Base-by-base conservation (phyloP, 768 basidiomycete genomes). In the Nidularia sp. region DNA sequence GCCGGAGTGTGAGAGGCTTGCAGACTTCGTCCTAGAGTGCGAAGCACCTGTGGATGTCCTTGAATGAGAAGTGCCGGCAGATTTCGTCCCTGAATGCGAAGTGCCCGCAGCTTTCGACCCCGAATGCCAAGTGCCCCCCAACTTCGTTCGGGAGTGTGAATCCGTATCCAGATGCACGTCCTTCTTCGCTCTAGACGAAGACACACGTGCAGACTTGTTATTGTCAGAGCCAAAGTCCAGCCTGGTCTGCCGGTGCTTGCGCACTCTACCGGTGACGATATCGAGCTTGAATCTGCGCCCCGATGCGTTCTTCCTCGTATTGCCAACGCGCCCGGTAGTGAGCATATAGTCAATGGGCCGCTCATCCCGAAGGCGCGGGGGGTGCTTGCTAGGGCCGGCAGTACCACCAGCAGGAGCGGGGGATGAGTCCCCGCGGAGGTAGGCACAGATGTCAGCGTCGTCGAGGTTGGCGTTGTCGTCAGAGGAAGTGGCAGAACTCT, bases 301-400 rank as follows among this genome's bases (percentile, higher is more conserved):
- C 10, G 55, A 50, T 8, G 22, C 6, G 36, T 34, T 5, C 51
- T 52, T 49, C 12, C 46, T 45, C 39, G 54, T 51, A 12, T 66
- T 63, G 3, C 71, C 59, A 50, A 56, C 60, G 18, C 69, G 66
- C 2, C 76, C 75, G 45, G 77, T 72, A 10, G 72, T 70, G 46
- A 90, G 60, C 87, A 90, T 90, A 62, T 81, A 82, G 57, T 89
- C 84, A 45, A 90, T 86, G 48, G 86, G 62, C 59, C 73, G 81
- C 62, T 61, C 75, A 55, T 72, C 76, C 63, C 69, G 73, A 50
- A 58, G 66, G 25, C 61, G 12, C 44, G 13, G 57, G 51, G 41
- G 10, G 48, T 50, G 43, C 45, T 49, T n/a, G 53, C 25, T 29
- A 29, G 25, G 25, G 4, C 1, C 25, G 25, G 25, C 25, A 29